Percentiles rank a stretch among this genome's conserved stretches.
These are phyloP conservation scores for Epichloe gansuensis DNA, from an alignment of 2,329 filamentous ascomycete species.

Conservation along the genomic window DNA sequence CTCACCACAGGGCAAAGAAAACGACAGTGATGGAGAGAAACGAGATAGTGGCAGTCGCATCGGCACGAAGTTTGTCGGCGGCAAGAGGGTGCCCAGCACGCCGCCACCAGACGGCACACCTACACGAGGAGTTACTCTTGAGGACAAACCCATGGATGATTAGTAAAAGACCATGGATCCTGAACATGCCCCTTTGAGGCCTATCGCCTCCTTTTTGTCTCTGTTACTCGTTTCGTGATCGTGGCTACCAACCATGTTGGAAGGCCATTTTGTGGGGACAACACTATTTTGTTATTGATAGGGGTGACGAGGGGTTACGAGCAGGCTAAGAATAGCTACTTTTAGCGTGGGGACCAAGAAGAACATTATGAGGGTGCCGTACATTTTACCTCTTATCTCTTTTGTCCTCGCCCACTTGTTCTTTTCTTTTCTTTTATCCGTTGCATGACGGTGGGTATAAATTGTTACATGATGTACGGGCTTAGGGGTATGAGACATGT, in stretches of 20 bases:
- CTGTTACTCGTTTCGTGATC: no score
- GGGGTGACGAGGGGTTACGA: no score
- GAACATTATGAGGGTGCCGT: no score
- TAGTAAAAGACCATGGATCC: conserved; percentile 16
- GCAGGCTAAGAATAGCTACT: no score
- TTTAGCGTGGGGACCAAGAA: no score
- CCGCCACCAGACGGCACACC: conserved; percentile 18
- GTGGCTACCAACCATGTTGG: no score
- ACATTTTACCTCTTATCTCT: background rate
- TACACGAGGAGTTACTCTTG: conserved; percentile 35
- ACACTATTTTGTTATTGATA: no score
- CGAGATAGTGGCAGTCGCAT: conserved; percentile 48
- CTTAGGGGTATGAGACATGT: background rate
- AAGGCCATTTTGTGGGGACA: no score
- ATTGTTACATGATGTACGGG: background rate
- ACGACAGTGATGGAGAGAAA: conserved; percentile 35
- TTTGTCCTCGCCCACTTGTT: background rate
- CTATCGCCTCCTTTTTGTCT: no score
- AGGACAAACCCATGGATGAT: conserved; percentile 41
- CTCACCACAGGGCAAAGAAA: conserved; percentile 14
- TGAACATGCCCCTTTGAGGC: background rate
- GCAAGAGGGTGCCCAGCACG: conserved; percentile 27
- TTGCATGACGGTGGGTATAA: background rate
- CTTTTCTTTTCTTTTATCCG: background rate
- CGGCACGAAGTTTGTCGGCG: conserved; percentile 34